Percentiles rank a stretch among this genome's conserved stretches.
Conservation (phyloP, 352 stramenopile species). For the Pythium pyrilobum region DNA sequence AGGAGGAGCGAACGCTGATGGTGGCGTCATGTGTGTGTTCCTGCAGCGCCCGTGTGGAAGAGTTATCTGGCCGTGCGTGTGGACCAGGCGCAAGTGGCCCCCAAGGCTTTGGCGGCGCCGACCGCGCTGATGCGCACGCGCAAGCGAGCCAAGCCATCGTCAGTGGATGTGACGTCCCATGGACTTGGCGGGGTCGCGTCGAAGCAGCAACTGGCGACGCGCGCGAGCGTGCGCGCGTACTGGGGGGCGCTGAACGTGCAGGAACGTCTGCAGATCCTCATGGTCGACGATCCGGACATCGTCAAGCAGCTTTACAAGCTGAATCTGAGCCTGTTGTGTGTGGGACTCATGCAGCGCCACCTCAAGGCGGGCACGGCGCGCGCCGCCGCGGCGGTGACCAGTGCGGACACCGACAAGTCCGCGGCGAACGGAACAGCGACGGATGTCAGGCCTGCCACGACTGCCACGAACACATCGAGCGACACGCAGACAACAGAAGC, state of each 20-base stretch:
- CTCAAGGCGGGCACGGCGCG: conserved; percentile 41
- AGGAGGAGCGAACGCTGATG: background rate
- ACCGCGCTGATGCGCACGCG: conserved; percentile 6
- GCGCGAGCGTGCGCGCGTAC: conserved; percentile 39
- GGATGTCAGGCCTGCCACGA: background rate
- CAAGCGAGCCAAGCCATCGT: conserved; percentile 39
- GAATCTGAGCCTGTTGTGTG: conserved; percentile 79
- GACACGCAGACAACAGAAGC: background rate
- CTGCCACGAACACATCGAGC: background rate
- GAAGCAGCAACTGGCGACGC: conserved; percentile 10
- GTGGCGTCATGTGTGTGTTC: background rate
- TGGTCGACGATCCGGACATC: conserved; percentile 73
- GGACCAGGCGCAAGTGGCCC: background rate
- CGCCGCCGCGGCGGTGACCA: background rate
- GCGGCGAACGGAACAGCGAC: background rate
- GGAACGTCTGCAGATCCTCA: conserved; percentile 72
- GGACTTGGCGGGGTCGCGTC: background rate
- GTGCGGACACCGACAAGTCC: background rate
- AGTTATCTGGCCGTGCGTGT: conserved; percentile 48
- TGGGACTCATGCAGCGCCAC: conserved; percentile 79
- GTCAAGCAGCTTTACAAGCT: conserved; percentile 87
- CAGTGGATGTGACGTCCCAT: background rate
- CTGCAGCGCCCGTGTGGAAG: conserved; percentile 62
- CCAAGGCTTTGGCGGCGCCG: background rate
- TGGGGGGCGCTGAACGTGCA: conserved; percentile 59